Conservation (phyloP, 179 eudicot genomes). For the Silene noctiflora region DNA sequence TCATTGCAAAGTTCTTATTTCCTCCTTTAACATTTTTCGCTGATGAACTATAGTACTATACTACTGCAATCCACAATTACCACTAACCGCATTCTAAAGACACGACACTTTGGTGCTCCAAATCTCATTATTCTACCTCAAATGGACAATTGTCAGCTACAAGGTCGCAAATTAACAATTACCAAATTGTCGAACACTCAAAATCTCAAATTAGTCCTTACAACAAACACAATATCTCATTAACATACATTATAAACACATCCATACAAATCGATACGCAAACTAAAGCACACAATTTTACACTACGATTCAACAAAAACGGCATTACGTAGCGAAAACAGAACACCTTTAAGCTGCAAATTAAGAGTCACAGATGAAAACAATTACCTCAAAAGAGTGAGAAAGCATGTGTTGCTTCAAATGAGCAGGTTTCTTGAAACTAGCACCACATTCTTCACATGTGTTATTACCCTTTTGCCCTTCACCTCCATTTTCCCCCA, state of each 20-base stretch:
- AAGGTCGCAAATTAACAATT: too few species aligned
- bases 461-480: conserved; percentile 35
- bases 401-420: conserved; percentile 84
- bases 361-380: too few species aligned
- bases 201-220: background rate
- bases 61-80: background rate
- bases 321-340: background rate
- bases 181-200: background rate
- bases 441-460: conserved; percentile 76
- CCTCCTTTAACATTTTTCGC: background rate
- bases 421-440: conserved; percentile 77
- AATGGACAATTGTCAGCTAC: too few species aligned
- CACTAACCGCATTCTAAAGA: background rate
- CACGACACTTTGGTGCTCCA: too few species aligned
- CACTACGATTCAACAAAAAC: background rate
- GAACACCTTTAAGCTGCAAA: too few species aligned
- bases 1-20: background rate
- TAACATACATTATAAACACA: background rate
- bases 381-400: conserved; percentile 72
- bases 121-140: too few species aligned
- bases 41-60: background rate
- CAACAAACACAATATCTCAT: background rate
- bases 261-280: background rate
- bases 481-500: conserved; percentile 33
- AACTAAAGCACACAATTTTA: too few species aligned